Conservation (phyloP, 2,329 filamentous ascomycete genomes). For the Trichoderma sp. region DNA sequence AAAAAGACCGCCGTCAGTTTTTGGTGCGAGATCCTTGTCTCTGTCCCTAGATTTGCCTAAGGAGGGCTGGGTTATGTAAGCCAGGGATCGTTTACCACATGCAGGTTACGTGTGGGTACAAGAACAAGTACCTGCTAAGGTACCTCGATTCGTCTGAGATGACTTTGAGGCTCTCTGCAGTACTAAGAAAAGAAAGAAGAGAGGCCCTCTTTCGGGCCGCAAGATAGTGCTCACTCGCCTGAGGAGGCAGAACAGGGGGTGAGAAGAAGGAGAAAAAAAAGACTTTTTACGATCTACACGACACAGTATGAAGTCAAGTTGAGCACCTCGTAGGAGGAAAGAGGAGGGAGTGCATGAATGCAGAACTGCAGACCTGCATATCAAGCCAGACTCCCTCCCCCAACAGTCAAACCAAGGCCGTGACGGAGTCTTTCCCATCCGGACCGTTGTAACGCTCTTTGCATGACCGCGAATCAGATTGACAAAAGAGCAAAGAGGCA, state of each 20-base stretch:
- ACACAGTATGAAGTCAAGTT: too few relatives aligned
- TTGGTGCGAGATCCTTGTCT: neutral
- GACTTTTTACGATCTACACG: neutral
- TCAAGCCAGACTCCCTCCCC: neutral
- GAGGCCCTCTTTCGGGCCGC: slow-evolving; percentile 18
- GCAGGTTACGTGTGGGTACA: too few relatives aligned
- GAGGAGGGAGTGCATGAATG: neutral
- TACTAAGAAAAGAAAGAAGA: neutral
- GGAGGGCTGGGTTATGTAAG: slow-evolving; percentile 2
- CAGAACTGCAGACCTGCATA: slow-evolving; percentile 5
- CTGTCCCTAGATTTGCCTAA: neutral
- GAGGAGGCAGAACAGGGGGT: neutral
- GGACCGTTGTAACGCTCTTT: neutral
- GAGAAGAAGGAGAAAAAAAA: neutral
- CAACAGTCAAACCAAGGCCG: neutral
- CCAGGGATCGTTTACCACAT: neutral
- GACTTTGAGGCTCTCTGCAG: too few relatives aligned
- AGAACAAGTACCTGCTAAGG: neutral
- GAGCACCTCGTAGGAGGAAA: neutral
- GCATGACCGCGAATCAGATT: slow-evolving; percentile 1
- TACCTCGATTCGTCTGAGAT: too few relatives aligned
- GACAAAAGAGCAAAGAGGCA: neutral
- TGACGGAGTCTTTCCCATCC: neutral
- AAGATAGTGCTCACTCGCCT: slow-evolving; percentile 19
- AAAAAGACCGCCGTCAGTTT: neutral